phyloP scores from a whole-genome alignment of 345 rosid genomes.

The Gossypium bickii region DNA sequence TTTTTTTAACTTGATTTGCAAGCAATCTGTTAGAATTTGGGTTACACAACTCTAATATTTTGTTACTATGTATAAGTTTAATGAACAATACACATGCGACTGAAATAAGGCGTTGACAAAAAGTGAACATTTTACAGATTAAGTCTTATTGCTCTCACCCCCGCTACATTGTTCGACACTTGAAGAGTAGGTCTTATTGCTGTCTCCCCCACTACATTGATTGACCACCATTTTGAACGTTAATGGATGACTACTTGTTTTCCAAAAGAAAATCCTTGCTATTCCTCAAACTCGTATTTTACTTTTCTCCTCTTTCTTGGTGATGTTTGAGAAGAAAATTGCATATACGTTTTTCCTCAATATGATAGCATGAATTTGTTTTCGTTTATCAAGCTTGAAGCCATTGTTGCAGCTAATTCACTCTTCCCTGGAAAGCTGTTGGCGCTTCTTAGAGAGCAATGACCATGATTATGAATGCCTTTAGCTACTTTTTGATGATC shows the following conservation, averaged over 20 bases:
- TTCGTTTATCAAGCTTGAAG: background rate
- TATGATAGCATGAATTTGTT: background rate
- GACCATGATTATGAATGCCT: background rate
- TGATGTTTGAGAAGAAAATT: background rate
- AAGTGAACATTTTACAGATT: too few species aligned
- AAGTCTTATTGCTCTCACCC: too few species aligned
- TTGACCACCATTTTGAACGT: background rate
- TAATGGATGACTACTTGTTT: background rate
- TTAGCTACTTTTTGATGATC: background rate
- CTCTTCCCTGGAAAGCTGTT: background rate
- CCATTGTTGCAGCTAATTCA: background rate
- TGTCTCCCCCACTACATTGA: background rate
- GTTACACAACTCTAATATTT: too few species aligned
- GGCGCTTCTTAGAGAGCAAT: background rate
- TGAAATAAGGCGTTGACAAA: too few species aligned
- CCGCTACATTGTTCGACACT: too few species aligned
- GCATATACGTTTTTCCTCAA: background rate
- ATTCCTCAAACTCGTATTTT: too few species aligned
- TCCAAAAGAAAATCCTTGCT: background rate
- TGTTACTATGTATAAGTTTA: too few species aligned
- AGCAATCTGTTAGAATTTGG: too few species aligned
- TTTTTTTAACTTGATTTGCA: too few species aligned
- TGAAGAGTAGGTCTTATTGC: too few species aligned
- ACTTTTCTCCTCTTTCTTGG: background rate
- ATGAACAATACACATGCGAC: too few species aligned